Percentiles rank a stretch among this genome's conserved stretches.
phyloP scores from a whole-genome alignment of 2,329 filamentous ascomycete genomes.

The Trichophyton mentagrophytes region DNA sequence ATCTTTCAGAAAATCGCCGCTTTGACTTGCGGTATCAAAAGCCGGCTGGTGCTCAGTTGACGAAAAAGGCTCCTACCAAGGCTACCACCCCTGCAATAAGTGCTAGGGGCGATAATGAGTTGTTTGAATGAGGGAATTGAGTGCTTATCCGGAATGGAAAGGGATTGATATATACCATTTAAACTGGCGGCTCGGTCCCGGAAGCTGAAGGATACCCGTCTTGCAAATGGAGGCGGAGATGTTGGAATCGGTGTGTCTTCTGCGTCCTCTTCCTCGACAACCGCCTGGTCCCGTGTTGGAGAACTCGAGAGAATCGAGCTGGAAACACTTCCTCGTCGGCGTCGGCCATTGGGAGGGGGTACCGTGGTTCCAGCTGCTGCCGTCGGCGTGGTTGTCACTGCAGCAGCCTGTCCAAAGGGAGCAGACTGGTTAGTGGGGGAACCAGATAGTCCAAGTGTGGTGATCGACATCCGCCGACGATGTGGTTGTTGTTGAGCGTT shows the following conservation, averaged over 20 bases:
- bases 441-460: constrained; percentile 60
- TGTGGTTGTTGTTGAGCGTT: constrained; percentile 31
- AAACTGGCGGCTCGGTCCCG: constrained; percentile 35
- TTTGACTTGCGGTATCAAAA: neutral
- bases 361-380: constrained; percentile 36
- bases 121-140: neutral
- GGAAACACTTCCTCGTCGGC: constrained; percentile 54
- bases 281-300: constrained; percentile 29
- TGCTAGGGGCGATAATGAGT: neutral
- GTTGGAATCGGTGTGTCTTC: constrained; percentile 47
- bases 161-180: constrained; percentile 4
- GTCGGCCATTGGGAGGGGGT: constrained; percentile 20
- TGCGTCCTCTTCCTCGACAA: constrained; percentile 57
- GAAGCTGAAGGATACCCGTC: constrained; percentile 81
- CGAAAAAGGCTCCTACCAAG: constrained; percentile 1
- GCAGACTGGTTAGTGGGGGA: constrained; percentile 47
- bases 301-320: constrained; percentile 41
- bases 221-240: constrained; percentile 55
- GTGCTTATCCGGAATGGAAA: neutral
- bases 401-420: constrained; percentile 27
- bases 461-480: constrained; percentile 56
- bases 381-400: neutral
- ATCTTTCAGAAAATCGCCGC: neutral
- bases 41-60: neutral
- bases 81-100: neutral